phyloP scores from a whole-genome alignment of 192 early-diverging fungal genomes.

The Gamsiella multidivaricata region DNA sequence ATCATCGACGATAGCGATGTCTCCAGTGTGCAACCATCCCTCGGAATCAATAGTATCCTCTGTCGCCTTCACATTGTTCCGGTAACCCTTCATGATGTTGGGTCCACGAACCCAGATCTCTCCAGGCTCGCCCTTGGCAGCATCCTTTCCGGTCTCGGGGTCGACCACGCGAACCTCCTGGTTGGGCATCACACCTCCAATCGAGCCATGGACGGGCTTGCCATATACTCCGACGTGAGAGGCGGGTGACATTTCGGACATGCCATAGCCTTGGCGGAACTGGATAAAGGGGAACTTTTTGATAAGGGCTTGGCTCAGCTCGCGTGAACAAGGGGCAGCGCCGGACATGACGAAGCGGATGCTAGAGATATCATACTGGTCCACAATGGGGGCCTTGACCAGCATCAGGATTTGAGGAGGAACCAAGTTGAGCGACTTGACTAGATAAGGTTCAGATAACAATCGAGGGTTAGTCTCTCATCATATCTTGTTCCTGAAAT shows the following conservation, averaged over 20 bases:
- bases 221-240: conserved; percentile 48
- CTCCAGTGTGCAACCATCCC: conserved; percentile 87
- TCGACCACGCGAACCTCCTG: conserved; percentile 81
- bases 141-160: conserved; percentile 63
- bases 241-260: conserved; percentile 74
- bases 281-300: conserved; percentile 20
- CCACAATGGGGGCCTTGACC: conserved; percentile 71
- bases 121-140: conserved; percentile 65
- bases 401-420: conserved; percentile 79
- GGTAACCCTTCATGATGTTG: conserved; percentile 91
- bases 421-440: conserved; percentile 56
- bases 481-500: background rate
- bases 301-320: conserved; percentile 54
- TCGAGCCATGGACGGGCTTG: conserved; percentile 59
- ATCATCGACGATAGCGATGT: conserved; percentile 77
- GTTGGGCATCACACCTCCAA: conserved; percentile 79
- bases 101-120: conserved; percentile 92
- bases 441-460: background rate
- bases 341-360: conserved; percentile 65
- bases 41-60: conserved; percentile 75
- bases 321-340: conserved; percentile 75
- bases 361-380: conserved; percentile 69
- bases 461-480: background rate
- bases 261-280: conserved; percentile 76
- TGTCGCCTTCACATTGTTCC: conserved; percentile 82